Evolutionary conservation across 176 grass and related monocot genomes (phyloP).

Genomic region (Aegilops speltoides): DNA sequence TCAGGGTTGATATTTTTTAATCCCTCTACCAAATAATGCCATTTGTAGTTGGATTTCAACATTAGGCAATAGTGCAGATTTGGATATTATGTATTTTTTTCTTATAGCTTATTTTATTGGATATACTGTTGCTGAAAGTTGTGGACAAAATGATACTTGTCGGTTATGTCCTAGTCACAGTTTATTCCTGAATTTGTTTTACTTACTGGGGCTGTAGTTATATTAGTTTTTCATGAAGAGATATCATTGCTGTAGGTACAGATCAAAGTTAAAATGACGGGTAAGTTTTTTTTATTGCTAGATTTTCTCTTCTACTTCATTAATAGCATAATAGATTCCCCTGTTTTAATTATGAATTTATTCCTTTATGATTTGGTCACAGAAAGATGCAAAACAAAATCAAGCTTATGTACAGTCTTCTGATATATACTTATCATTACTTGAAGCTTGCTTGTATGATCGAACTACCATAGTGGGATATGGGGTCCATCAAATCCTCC

Average conservation of each 20-base stretch:
- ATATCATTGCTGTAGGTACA: neutral
- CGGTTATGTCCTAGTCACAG: neutral
- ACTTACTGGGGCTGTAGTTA: neutral
- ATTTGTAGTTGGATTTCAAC: neutral
- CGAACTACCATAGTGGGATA: neutral
- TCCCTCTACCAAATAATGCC: neutral
- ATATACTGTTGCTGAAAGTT: neutral
- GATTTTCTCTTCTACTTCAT: neutral
- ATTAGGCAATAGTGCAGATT: neutral
- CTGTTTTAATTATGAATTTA: neutral
- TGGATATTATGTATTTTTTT: neutral
- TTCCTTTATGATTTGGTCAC: neutral
- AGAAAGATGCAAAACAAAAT: neutral
- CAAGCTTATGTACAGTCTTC: neutral
- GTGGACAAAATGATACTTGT: neutral
- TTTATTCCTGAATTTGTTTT: neutral
- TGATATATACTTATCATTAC: neutral
- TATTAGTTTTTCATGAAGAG: neutral
- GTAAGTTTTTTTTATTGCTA: neutral
- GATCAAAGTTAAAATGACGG: slow-evolving; percentile 1
- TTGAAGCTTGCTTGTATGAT: neutral
- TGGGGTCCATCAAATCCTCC: slow-evolving; percentile 2
- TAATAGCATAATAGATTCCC: neutral
- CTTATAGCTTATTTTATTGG: neutral
- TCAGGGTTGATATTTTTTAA: neutral